These are phyloP conservation scores for Phytopythium delawarense DNA, from an alignment of 352 stramenopile species.

Conservation along the genomic window DNA sequence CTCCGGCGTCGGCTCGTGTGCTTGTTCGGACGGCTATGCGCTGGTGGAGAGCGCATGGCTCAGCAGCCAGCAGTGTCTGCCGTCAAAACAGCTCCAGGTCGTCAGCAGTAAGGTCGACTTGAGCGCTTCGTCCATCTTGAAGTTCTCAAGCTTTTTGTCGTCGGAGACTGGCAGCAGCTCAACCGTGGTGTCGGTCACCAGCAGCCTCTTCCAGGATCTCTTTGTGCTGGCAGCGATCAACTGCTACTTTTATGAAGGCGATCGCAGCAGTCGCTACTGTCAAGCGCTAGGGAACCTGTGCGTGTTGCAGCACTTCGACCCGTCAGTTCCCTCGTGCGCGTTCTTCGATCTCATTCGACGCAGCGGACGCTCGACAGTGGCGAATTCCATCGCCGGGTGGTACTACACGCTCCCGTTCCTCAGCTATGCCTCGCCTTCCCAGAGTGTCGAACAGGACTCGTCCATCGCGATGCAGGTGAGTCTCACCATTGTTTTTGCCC, in stretches of 20 bases:
- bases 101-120: slow-evolving; percentile 51
- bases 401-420: slow-evolving; percentile 87
- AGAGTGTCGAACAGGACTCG: slow-evolving; percentile 55
- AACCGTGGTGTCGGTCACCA: slow-evolving; percentile 30
- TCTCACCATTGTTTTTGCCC: neutral
- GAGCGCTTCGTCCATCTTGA: slow-evolving; percentile 24
- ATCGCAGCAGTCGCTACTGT: slow-evolving; percentile 68
- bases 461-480: slow-evolving; percentile 75
- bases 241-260: slow-evolving; percentile 87
- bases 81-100: slow-evolving; percentile 37
- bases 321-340: slow-evolving; percentile 53
- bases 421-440: slow-evolving; percentile 61
- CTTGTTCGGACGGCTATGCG: slow-evolving; percentile 56
- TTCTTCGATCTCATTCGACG: slow-evolving; percentile 74
- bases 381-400: slow-evolving; percentile 56
- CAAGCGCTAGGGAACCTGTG: slow-evolving; percentile 92
- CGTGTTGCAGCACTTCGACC: slow-evolving; percentile 88
- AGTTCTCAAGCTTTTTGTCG: slow-evolving; percentile 36
- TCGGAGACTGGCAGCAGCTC: slow-evolving; percentile 27
- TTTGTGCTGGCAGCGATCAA: slow-evolving; percentile 63
- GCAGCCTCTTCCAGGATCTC: slow-evolving; percentile 74
- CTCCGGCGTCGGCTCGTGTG: slow-evolving; percentile 30
- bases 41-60: slow-evolving; percentile 38
- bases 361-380: slow-evolving; percentile 34
- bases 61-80: slow-evolving; percentile 35